Percentiles rank a stretch among this genome's conserved stretches.
phyloP scores from a whole-genome alignment of 2,329 filamentous ascomycete species.

The Stagonosporopsis cucurbitacearum region DNA sequence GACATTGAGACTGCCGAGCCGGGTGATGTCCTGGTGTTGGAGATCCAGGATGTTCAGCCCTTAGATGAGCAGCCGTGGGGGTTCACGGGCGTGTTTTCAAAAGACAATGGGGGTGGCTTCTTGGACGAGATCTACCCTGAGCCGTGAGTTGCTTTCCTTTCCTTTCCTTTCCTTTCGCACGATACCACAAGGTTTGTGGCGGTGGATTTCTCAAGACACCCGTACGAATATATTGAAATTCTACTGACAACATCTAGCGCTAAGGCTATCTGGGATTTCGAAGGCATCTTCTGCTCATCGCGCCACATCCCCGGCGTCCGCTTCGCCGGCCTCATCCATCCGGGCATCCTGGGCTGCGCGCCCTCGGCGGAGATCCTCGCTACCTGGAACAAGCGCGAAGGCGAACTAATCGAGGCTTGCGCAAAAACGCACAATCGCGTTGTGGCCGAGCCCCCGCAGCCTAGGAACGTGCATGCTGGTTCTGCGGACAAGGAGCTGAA shows the following conservation, averaged over 20 bases:
- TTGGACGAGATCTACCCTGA: constrained; percentile 86
- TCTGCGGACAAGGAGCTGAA: constrained; percentile 64
- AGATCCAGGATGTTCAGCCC: constrained; percentile 93
- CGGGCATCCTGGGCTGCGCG: constrained; percentile 88
- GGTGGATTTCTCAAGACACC: no score
- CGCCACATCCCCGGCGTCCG: constrained; percentile 77
- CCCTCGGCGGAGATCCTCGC: constrained; percentile 78
- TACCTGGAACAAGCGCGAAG: constrained; percentile 85
- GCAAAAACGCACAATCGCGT: constrained; percentile 67
- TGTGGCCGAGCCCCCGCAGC: constrained; percentile 79
- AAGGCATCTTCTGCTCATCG: constrained; percentile 80
- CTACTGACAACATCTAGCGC: constrained; percentile 55
- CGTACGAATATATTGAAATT: neutral
- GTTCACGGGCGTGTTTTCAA: constrained; percentile 83
- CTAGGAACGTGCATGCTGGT: constrained; percentile 76
- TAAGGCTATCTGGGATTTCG: constrained; percentile 79
- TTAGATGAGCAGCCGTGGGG: constrained; percentile 88
- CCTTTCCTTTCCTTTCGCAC: no score
- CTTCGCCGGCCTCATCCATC: constrained; percentile 89
- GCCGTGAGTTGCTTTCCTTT: constrained; percentile 68
- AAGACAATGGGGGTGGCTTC: constrained; percentile 85
- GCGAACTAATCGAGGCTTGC: constrained; percentile 73
- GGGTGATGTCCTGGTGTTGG: constrained; percentile 82
- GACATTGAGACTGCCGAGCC: constrained; percentile 84
- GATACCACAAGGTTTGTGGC: no score